phyloP scores from a whole-genome alignment of 1,139 yeast species.

The Taphrina deformans region DNA sequence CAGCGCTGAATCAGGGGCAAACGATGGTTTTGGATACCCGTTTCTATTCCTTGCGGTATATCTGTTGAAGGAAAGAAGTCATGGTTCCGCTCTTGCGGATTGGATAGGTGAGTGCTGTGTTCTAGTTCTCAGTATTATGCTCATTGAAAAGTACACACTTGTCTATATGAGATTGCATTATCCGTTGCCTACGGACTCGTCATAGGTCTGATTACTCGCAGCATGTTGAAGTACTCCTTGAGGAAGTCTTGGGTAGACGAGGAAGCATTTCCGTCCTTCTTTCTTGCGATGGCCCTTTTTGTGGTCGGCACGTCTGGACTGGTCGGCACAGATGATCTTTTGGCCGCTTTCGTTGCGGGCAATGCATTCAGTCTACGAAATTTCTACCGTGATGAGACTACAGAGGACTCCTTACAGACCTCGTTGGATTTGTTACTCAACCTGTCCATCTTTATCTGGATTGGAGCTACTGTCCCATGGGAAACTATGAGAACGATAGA shows the following conservation, averaged over 20 bases:
- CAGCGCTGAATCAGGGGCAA: constrained; percentile 50
- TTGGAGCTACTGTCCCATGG: constrained; percentile 50
- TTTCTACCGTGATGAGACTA: constrained; percentile 44
- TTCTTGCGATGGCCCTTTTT: constrained; percentile 42
- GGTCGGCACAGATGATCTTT: constrained; percentile 48
- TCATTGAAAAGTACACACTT: constrained; percentile 41
- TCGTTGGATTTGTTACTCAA: constrained; percentile 46
- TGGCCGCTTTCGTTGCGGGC: constrained; percentile 46
- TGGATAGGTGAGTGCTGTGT: constrained; percentile 42
- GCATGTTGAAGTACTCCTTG: constrained; percentile 42
- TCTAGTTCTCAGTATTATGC: background rate
- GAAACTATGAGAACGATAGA: constrained; percentile 38
- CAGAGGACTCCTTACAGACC: constrained; percentile 44
- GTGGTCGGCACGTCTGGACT: constrained; percentile 48
- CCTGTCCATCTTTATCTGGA: constrained; percentile 46
- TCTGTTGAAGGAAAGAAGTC: constrained; percentile 42
- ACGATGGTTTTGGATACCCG: constrained; percentile 51
- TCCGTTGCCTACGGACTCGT: constrained; percentile 46
- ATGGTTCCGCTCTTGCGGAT: constrained; percentile 43
- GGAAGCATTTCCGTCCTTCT: constrained; percentile 42
- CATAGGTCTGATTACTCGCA: constrained; percentile 45
- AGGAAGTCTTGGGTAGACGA: constrained; percentile 41
- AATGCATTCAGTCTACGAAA: constrained; percentile 45
- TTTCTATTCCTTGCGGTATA: constrained; percentile 47
- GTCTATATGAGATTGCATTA: constrained; percentile 46